Evolutionary conservation across 345 rosid species (phyloP).

Genomic region (Eucalyptus pauciflora): DNA sequence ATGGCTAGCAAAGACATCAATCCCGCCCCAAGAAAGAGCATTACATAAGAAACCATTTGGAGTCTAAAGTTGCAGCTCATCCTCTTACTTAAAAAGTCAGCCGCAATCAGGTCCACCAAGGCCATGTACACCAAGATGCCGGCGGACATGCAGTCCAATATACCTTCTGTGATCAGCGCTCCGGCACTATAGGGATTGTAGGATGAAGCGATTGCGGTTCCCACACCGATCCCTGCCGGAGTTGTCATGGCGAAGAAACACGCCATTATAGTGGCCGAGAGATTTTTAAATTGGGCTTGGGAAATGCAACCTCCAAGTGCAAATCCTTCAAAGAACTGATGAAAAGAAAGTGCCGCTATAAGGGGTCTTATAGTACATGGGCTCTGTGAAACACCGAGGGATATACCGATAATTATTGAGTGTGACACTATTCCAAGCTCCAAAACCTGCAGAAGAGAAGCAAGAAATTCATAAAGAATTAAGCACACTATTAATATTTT

Average conservation of each 20-base stretch:
- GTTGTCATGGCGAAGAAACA: slow-evolving; percentile 73
- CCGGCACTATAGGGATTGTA: slow-evolving; percentile 50
- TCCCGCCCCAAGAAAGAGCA: slow-evolving; percentile 89
- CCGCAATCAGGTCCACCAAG: slow-evolving; percentile 83
- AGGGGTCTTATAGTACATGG: slow-evolving; percentile 82
- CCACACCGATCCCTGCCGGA: slow-evolving; percentile 57
- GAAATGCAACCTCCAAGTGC: slow-evolving; percentile 93
- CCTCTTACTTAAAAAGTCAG: slow-evolving; percentile 78
- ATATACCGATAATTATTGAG: slow-evolving; percentile 80
- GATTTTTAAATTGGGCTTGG: slow-evolving; percentile 54
- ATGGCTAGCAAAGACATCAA: slow-evolving; percentile 81
- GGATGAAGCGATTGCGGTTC: slow-evolving; percentile 48
- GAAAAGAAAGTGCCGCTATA: slow-evolving; percentile 79
- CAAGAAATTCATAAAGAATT: background rate
- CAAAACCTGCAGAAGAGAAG: slow-evolving; percentile 37
- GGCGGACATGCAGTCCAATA: slow-evolving; percentile 71
- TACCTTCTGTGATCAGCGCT: slow-evolving; percentile 67
- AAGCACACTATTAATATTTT: background rate
- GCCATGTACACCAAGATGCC: slow-evolving; percentile 97
- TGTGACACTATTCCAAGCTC: slow-evolving; percentile 94
- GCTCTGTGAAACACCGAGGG: slow-evolving; percentile 79
- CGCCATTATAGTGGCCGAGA: slow-evolving; percentile 51
- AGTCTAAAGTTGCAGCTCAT: slow-evolving; percentile 86
- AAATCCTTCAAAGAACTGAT: slow-evolving; percentile 96
- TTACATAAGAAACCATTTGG: slow-evolving; percentile 54